Base-by-base conservation (phyloP, 2,329 filamentous ascomycete species). In the Neodidymelliopsis sp. region DNA sequence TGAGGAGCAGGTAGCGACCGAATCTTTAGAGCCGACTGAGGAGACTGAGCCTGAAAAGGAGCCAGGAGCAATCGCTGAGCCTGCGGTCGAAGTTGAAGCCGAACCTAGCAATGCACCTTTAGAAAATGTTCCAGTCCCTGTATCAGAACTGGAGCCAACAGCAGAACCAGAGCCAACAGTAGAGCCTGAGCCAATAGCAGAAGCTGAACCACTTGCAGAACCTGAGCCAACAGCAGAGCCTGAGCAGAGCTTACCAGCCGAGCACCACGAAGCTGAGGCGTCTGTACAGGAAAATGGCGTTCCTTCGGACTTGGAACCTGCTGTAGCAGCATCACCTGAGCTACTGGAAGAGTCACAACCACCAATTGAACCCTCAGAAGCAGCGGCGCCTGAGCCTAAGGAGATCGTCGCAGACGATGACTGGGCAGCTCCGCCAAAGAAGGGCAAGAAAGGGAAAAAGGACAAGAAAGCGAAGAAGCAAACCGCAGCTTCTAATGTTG, bases 381-480 rank as follows among this genome's bases (percentile, higher is more conserved):
- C 18, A 30, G 13, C 16, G 19, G 20, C 15, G 9, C 15, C 25
- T 34, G 40, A 45, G 16, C 15, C 25, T 22, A 16, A 39, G 28
- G 40, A 33, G 13, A 7, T 29, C n/a, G 7, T 25, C 18, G 18
- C 22, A 24, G 40, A 41, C 8, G 47, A 45, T 19, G 40, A 45
- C 3, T 36, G 35, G 40, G 47, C 47, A 18, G n/a, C 47, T 11
- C 22, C 28, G 5, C 25, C 47, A 13, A 40, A 45, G 20, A 50
- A 45, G 15, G 30, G 40, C 13, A 50, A 50, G 35, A 50, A 50
- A 25, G n/a, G 8, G 22, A 49, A 45, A 24, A 50, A 49, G 13
- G 39, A 43, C 33, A 49, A 49, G 33, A 49, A 49, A 28, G 4
- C 29, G 7, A 49, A 50, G 35, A 50, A 45, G 35, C 47, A 40